Percentiles rank a stretch among this genome's conserved stretches.
Evolutionary conservation across 495 filamentous ascomycete species (phyloP).

Genomic region (Trichocladium antarcticum): DNA sequence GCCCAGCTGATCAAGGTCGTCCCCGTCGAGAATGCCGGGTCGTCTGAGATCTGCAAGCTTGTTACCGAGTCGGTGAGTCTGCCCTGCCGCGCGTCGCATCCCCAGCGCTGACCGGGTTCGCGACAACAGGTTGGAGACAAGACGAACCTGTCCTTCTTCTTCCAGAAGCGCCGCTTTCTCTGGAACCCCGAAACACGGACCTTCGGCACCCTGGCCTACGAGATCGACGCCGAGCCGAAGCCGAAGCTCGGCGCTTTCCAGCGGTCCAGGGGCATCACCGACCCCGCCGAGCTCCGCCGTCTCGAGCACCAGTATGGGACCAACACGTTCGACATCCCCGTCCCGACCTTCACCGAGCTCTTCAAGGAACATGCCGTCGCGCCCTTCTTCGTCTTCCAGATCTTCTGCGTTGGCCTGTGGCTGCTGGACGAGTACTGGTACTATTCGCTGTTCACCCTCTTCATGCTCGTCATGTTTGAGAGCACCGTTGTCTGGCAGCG

Average conservation of each 20-base stretch:
- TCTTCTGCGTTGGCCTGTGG: slow-evolving; percentile 98
- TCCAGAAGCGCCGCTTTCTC: slow-evolving; percentile 95
- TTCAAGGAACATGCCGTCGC: slow-evolving; percentile 98
- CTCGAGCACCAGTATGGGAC: slow-evolving; percentile 87
- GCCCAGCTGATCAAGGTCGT: slow-evolving; percentile 91
- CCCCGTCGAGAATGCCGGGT: slow-evolving; percentile 77
- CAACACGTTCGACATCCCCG: slow-evolving; percentile 96
- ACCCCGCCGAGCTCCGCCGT: slow-evolving; percentile 58
- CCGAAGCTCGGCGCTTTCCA: slow-evolving; percentile 69
- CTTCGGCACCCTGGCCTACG: slow-evolving; percentile 76
- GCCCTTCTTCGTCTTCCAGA: slow-evolving; percentile 98
- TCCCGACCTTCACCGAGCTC: slow-evolving; percentile 87
- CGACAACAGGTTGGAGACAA: slow-evolving; percentile 50
- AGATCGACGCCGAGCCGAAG: slow-evolving; percentile 73
- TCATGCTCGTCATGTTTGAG: slow-evolving; percentile 96
- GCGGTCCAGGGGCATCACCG: slow-evolving; percentile 57
- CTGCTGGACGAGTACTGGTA: slow-evolving; percentile 99
- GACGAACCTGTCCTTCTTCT: slow-evolving; percentile 76
- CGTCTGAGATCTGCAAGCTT: slow-evolving; percentile 77
- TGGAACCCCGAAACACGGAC: slow-evolving; percentile 55
- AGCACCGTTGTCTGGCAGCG: slow-evolving; percentile 99
- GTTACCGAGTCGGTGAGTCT: slow-evolving; percentile 54
- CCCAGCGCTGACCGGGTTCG: background rate
- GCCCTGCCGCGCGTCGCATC: background rate
- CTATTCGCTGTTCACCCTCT: slow-evolving; percentile 95